phyloP scores from a whole-genome alignment of 2,329 filamentous ascomycete species.

The Pezicula carpinea region DNA sequence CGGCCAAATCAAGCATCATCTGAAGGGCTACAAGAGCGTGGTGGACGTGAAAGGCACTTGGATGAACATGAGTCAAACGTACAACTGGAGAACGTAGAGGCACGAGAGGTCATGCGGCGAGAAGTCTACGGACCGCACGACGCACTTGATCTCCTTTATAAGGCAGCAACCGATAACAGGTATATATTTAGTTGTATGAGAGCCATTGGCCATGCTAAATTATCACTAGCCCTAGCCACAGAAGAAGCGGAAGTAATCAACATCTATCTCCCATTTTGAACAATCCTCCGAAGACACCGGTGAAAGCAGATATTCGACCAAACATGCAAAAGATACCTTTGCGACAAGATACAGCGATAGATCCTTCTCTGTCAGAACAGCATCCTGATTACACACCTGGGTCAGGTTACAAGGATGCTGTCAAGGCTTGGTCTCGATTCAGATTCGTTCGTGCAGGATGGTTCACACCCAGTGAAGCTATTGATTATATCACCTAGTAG shows the following conservation, averaged over 20 bases:
- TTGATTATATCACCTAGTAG: constrained; percentile 90
- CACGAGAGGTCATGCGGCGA: constrained; percentile 58
- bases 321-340: constrained; percentile 16
- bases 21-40: constrained; percentile 27
- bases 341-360: constrained; percentile 20
- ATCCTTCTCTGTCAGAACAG: constrained; percentile 22
- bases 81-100: constrained; percentile 60
- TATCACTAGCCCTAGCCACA: constrained; percentile 30
- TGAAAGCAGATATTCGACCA: constrained; percentile 10
- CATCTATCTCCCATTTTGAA: constrained; percentile 21
- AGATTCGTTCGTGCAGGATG: constrained; percentile 94
- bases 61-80: constrained; percentile 49
- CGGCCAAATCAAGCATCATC: constrained; percentile 44
- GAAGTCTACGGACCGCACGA: constrained; percentile 90
- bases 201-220: constrained; percentile 43
- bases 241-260: constrained; percentile 23
- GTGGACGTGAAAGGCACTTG: constrained; percentile 25
- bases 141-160: constrained; percentile 84
- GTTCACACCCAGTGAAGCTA: constrained; percentile 91
- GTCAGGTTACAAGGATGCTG: constrained; percentile 60
- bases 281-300: constrained; percentile 13
- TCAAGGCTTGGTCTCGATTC: constrained; percentile 86
- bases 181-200: constrained; percentile 34
- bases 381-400: constrained; percentile 33
- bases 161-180: constrained; percentile 66